Base-by-base conservation (phyloP, 805 yeast genomes). In the Diddensiella santjacobensis region DNA sequence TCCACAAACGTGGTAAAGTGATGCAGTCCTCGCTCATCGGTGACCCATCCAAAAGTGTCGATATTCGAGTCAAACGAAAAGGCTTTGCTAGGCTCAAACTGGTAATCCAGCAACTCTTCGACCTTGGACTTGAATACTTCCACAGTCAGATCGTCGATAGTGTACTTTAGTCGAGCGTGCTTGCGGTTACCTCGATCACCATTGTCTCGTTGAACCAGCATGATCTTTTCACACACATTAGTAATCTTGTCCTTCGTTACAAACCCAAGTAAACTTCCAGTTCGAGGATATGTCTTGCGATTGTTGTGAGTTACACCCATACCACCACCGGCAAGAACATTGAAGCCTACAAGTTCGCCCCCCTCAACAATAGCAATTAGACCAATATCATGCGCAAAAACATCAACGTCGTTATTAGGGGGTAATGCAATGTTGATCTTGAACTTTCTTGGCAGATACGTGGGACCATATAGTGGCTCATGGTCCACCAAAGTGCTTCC, bases 251-350 rank as follows among this genome's bases (percentile, higher is more conserved):
- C 90, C 52, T 73, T 73, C 3, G 79, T 55, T 42, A 83, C 81
- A 62, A 71, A 91, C 22, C 98, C 98, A 56, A 91, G 77, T 69
- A 80, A 71, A 17, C 96, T 83, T 54, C 96, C 98, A 3, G 96
- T 80, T 71, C 98, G 80, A 60, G 98, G 98, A 65, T 91, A 91
- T 0, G 98, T 91, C 76, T 91, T 91, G 63, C 84, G 84, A 73
- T 91, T 91, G 77, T 90, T 91, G 68, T 91, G 98, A 11, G 98
- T 91, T 37, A 95, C 80, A 61, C 98, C 98, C 98, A 91, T 91
- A 76, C 98, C 98, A 72, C 98, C 98, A 68, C 98, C 98, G 55
- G 84, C 96, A 52, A 85, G 77, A 45, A 91, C 80, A 62, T 91
- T 91, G 75, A 80, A 91, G 49, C 98, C 98, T 40, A 84, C 79